Evolutionary conservation across 1,139 yeast species (phyloP), one percentile per base, ranked within the genome.

Genomic region (Eremothecium gossypii): DNA sequence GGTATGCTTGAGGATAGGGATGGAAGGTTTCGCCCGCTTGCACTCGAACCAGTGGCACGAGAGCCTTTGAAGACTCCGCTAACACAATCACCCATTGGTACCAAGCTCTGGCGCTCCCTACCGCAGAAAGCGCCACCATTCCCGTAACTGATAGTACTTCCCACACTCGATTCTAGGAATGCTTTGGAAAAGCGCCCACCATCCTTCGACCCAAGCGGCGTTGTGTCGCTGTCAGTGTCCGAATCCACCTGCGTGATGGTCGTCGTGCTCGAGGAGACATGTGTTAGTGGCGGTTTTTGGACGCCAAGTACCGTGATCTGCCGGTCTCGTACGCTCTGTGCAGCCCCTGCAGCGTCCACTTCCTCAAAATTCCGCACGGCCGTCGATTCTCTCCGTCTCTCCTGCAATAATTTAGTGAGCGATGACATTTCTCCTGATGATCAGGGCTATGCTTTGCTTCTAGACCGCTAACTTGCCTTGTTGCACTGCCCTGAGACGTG

Each of bases 1-100:
- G 91, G 91, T 41, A 82, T 81, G 39, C 77, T 71, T 14, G 77
- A 67, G 9, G 84, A 75, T 49, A 79, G 66, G 42, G 80, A 55
- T 28, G 61, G 58, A 12, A 56, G 45, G 9, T 45, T 20, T 31
- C 41, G 32, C 27, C 33, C 27, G 7, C 17, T 7, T 4, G 6
- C 20, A n/a, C 35, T 20, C 4, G 13, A 5, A 4, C 3, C 5
- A 17, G 23, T 6, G 6, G 23, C 23, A 3, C 23, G 23, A 17
- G 23, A 17, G 6, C 23, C 23, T 6, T 17, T 17, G 23, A 17
- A 6, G 23, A 17, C 23, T 4, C 23, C 23, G 23, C 6, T 17
- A 6, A 17, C 23, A 6, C 23, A 3, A 17, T 17, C 23, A 4
- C 23, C 23, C 6, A 17, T n/a, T n/a, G n/a, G 6, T 6, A 17